Base-by-base conservation (phyloP, 2,329 filamentous ascomycete species). In the Niveomyces coronatus region DNA sequence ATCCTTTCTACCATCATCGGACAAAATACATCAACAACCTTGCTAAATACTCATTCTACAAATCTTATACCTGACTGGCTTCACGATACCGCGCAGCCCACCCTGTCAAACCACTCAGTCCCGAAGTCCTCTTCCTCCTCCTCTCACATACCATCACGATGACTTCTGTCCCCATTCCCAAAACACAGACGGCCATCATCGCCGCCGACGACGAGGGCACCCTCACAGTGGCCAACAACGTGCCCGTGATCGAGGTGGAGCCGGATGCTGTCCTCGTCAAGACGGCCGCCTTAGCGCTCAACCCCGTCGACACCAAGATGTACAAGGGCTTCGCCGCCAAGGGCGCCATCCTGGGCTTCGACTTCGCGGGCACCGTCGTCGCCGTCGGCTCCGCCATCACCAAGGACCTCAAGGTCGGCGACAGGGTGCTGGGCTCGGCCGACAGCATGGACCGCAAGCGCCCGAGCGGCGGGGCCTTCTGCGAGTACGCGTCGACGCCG, bases 271-370 rank as follows among this genome's bases (percentile, higher is more conserved):
- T 53, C 23, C 40, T 53, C 14, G 45, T 56, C 26, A 44, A 45
- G 33, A 49, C 48, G 5, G 42, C 39, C 14, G 52, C 54, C 1
- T 53, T 62, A 2, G 57, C 56, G 13, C 31, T 64, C 22, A 63
- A 62, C 44, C 60, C 58, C 1, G 42, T 41, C 33, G 61, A 64
- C 41, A 46, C 46, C 27, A 64, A 64, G 39, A 52, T 56, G 44
- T 33, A 49, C 28, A 49, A 52, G 11, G 44, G 45, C 31, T 47
- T 47, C 30, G 38, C 47, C 2, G 47, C 47, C 3, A 41, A 46
- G 1, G 58, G 58, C 3, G 50, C 54, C 16, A 47, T 55, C 4
- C 32, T 47, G 6, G 61, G 61, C 1, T 49, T 41, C 32, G 60
- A 63, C 42, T 63, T 57, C 41, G 48, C 54, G 6, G 58, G 60